phyloP scores from a whole-genome alignment of 208 protist species.

The Balamuthia mandrillaris region DNA sequence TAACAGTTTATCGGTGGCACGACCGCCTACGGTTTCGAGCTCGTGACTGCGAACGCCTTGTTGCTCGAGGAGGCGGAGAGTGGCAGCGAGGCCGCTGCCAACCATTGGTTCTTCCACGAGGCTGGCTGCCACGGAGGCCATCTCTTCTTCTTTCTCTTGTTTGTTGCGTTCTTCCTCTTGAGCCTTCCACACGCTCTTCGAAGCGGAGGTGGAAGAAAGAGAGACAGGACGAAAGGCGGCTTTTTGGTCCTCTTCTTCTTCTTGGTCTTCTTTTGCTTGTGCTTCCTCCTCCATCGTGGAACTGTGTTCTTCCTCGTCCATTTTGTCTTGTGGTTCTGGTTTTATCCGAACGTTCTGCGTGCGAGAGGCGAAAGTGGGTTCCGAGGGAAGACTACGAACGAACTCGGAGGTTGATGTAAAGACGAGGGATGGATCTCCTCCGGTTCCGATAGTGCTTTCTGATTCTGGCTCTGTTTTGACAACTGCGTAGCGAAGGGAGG shows the following conservation, averaged over 20 bases:
- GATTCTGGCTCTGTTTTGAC: slow-evolving; percentile 4
- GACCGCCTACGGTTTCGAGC: slow-evolving; percentile 5
- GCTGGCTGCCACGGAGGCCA: too few relatives aligned
- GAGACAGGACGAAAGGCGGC: neutral
- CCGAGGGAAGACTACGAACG: too few relatives aligned
- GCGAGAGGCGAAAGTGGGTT: too few relatives aligned
- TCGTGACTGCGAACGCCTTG: slow-evolving; percentile 3
- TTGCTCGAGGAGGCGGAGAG: neutral
- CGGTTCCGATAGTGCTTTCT: too few relatives aligned
- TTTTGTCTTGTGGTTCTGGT: too few relatives aligned
- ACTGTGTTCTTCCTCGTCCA: too few relatives aligned
- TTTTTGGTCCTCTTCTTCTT: neutral
- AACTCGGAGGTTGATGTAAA: too few relatives aligned
- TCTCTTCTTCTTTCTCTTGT: neutral
- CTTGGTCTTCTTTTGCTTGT: neutral
- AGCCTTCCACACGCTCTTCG: neutral
- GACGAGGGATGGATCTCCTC: too few relatives aligned
- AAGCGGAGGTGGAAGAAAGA: neutral
- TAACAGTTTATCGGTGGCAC: slow-evolving; percentile 24
- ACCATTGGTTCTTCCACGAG: slow-evolving; percentile 27
- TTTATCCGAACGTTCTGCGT: too few relatives aligned
- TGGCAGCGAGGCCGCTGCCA: slow-evolving; percentile 1
- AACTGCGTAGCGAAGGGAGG: neutral
- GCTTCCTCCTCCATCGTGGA: too few relatives aligned
- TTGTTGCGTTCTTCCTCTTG: neutral